Percentiles rank a stretch among this genome's conserved stretches.
These are phyloP conservation scores for Leptographium lundbergii DNA, from an alignment of 2,329 filamentous ascomycete genomes.

Conservation along the genomic window DNA sequence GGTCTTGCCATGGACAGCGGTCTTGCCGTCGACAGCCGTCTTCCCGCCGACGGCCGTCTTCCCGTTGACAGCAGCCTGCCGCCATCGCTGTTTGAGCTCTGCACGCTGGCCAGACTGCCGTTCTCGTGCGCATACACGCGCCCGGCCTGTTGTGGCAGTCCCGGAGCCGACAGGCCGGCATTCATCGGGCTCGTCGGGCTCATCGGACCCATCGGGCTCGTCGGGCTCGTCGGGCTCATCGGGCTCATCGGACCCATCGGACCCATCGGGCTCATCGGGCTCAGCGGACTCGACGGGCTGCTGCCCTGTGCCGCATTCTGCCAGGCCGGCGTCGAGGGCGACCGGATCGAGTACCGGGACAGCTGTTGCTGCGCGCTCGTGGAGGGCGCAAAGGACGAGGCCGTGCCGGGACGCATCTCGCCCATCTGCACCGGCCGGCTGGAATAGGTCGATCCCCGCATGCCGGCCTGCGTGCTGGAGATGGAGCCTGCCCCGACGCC, in stretches of 20 bases:
- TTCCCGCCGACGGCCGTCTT: too few relatives aligned
- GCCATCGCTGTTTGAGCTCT: not conserved
- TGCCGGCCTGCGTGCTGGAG: too few relatives aligned
- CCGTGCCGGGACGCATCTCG: not conserved
- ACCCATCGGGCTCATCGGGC: not conserved
- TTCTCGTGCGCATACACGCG: not conserved
- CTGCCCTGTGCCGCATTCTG: too few relatives aligned
- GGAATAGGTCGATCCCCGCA: not conserved
- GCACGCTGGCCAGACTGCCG: not conserved
- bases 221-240: not conserved
- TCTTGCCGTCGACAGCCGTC: not conserved
- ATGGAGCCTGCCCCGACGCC: too few relatives aligned
- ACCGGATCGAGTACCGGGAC: not conserved
- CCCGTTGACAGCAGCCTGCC: not conserved
- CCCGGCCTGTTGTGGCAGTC: too few relatives aligned
- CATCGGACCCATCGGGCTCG: too few relatives aligned
- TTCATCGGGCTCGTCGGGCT: not conserved
- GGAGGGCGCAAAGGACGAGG: too few relatives aligned
- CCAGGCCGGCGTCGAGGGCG: too few relatives aligned
- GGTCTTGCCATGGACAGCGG: not conserved
- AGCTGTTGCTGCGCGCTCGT: not conserved
- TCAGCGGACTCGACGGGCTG: not conserved
- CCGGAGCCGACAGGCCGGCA: too few relatives aligned
- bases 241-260: not conserved
- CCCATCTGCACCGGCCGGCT: not conserved